These are phyloP conservation scores for Hawksworthiomyces lignivorus DNA, from an alignment of 2,329 filamentous ascomycete species.

Conservation along the genomic window DNA sequence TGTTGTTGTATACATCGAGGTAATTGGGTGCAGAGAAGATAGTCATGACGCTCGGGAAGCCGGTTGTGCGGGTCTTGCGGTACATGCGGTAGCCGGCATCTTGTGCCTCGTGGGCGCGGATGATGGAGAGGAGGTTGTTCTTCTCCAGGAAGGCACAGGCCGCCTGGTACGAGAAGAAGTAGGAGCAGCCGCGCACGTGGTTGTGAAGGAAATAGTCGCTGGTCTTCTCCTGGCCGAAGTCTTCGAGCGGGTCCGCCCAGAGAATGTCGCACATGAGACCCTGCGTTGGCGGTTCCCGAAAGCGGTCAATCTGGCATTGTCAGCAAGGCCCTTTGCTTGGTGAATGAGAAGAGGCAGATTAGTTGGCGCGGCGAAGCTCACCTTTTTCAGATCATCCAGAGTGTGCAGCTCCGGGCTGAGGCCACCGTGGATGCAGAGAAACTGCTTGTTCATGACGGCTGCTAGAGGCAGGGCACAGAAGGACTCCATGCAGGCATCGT, in stretches of 20 bases:
- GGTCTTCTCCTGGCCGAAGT: conserved; percentile 98
- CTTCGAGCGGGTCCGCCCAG: conserved; percentile 95
- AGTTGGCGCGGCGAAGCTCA: no score
- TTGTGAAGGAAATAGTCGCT: conserved; percentile 98
- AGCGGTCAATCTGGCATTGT: conserved; percentile 73
- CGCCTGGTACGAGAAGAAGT: conserved; percentile 98
- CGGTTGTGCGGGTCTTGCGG: conserved; percentile 93
- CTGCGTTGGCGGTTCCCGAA: conserved; percentile 93
- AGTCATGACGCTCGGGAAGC: conserved; percentile 99
- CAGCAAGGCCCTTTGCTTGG: no score
- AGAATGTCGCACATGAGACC: conserved; percentile 99
- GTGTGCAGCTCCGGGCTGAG: conserved; percentile 94
- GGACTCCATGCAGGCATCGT: conserved; percentile 97
- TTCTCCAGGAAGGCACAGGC: conserved; percentile 97
- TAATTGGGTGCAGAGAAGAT: conserved; percentile 99
- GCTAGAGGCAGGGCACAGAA: conserved; percentile 92
- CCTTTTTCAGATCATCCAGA: conserved; percentile 83
- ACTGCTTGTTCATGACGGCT: conserved; percentile 99
- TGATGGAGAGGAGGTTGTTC: conserved; percentile 95
- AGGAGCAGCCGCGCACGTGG: conserved; percentile 95
- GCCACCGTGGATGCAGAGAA: conserved; percentile 95
- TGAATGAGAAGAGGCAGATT: no score
- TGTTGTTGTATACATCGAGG: conserved; percentile 99
- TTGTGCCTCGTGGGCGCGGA: conserved; percentile 95
- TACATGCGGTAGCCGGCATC: conserved; percentile 99